Conservation (phyloP, 139 green algal genomes). For the Chlorella sp. region DNA sequence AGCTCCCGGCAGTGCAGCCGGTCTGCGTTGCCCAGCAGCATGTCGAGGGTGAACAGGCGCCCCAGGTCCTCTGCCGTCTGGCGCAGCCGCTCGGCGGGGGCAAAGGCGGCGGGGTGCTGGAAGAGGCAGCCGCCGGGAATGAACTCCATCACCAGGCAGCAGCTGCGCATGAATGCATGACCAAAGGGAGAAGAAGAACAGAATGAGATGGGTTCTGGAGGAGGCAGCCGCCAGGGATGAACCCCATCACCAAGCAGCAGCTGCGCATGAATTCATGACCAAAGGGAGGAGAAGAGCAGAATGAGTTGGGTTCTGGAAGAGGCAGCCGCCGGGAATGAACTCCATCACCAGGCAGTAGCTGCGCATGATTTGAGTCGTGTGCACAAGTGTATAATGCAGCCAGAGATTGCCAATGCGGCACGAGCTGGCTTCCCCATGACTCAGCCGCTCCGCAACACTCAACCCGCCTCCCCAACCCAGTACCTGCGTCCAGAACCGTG, state of each 20-base stretch:
- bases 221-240: constrained; percentile 60
- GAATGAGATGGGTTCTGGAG: constrained; percentile 45
- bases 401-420: neutral
- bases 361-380: neutral
- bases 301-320: constrained; percentile 57
- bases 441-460: too few relatives aligned
- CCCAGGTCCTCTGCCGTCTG: constrained; percentile 67
- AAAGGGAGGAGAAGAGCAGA: too few relatives aligned
- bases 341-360: constrained; percentile 80
- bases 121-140: constrained; percentile 62
- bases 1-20: constrained; percentile 76
- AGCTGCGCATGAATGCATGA: too few relatives aligned
- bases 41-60: constrained; percentile 56
- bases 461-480: too few relatives aligned
- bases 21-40: constrained; percentile 85
- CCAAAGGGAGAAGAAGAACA: too few relatives aligned
- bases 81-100: neutral
- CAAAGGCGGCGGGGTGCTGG: constrained; percentile 50
- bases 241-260: constrained; percentile 83
- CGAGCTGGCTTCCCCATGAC: too few relatives aligned
- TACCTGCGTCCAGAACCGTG: too few relatives aligned
- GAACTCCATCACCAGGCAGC: constrained; percentile 82
- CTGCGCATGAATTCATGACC: too few relatives aligned
- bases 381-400: neutral
- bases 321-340: constrained; percentile 60